Conservation (phyloP, 176 grass and related monocot genomes). For the Thalia dealbata region DNA sequence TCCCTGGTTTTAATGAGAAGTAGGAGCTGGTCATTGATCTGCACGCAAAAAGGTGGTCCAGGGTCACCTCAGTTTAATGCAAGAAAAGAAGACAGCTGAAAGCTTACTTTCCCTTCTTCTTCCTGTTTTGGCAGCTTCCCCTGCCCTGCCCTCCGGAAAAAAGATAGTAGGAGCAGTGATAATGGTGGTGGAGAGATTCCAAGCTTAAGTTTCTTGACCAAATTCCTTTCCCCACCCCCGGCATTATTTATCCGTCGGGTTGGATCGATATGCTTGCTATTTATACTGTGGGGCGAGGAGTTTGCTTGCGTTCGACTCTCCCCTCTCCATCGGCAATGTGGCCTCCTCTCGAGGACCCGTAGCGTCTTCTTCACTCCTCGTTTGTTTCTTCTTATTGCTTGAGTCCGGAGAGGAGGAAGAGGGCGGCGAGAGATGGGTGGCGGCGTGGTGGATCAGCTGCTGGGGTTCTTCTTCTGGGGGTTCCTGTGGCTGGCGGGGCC, state of each 20-base stretch:
- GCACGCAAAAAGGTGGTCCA: background rate
- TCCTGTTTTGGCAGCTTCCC: background rate
- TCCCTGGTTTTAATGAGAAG: background rate
- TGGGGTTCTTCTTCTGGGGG: conserved; percentile 40
- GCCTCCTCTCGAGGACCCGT: no score
- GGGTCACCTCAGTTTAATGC: background rate
- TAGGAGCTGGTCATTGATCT: background rate
- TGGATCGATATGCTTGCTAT: background rate
- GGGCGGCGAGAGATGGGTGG: conserved; percentile 20
- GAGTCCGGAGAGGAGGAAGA: background rate
- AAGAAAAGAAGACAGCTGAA: background rate
- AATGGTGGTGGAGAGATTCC: background rate
- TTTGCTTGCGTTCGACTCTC: background rate
- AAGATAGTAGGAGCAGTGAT: background rate
- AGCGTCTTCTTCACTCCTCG: no score
- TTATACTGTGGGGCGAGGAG: background rate
- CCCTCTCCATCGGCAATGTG: background rate
- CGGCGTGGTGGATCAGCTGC: conserved; percentile 21
- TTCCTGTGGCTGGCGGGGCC: conserved; percentile 28
- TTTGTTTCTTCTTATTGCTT: no score
- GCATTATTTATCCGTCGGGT: background rate
- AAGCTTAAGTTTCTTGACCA: background rate
- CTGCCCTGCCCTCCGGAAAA: no score
- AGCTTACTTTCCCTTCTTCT: background rate
- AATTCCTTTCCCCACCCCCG: background rate